These are phyloP conservation scores for Penicillium herquei DNA, from an alignment of 495 filamentous ascomycete species.

Conservation along the genomic window DNA sequence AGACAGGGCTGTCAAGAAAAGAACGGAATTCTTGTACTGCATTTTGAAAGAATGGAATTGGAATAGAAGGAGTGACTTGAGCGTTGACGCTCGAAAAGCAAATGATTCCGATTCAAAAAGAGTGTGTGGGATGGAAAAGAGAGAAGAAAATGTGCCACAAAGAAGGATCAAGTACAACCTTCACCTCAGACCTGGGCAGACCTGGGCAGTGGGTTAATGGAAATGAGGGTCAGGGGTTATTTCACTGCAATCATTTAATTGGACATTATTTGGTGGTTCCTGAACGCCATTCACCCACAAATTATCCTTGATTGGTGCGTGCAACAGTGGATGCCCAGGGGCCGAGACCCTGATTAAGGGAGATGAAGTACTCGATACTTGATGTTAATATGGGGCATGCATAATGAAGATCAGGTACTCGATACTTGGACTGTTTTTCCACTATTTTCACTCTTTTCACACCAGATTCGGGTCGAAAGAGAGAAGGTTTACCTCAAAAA, in stretches of 20 bases:
- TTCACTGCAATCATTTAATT: conserved; percentile 4
- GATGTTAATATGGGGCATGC: background rate
- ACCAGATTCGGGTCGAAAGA: too few relatives aligned
- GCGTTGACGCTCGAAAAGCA: conserved; percentile 18
- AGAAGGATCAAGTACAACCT: too few relatives aligned
- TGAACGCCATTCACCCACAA: conserved; percentile 2
- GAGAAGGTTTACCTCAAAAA: background rate
- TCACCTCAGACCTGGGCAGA: too few relatives aligned
- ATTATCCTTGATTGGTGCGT: conserved; percentile 7
- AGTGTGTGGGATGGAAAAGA: conserved; percentile 23
- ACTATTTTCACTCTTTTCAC: too few relatives aligned
- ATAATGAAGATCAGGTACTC: background rate
- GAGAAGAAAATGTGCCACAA: conserved; percentile 14
- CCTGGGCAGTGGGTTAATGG: background rate
- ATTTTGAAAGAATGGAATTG: conserved; percentile 26
- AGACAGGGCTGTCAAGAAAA: conserved; percentile 41
- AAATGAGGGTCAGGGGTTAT: conserved; percentile 11
- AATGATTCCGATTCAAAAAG: conserved; percentile 18
- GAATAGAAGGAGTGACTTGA: conserved; percentile 30
- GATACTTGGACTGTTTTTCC: too few relatives aligned
- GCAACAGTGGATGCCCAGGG: background rate
- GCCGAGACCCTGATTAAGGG: background rate
- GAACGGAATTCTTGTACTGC: conserved; percentile 43
- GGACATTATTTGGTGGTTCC: conserved; percentile 12
- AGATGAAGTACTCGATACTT: background rate